These are phyloP conservation scores for Pholiota microspora DNA, from an alignment of 768 basidiomycete species.

Conservation along the genomic window DNA sequence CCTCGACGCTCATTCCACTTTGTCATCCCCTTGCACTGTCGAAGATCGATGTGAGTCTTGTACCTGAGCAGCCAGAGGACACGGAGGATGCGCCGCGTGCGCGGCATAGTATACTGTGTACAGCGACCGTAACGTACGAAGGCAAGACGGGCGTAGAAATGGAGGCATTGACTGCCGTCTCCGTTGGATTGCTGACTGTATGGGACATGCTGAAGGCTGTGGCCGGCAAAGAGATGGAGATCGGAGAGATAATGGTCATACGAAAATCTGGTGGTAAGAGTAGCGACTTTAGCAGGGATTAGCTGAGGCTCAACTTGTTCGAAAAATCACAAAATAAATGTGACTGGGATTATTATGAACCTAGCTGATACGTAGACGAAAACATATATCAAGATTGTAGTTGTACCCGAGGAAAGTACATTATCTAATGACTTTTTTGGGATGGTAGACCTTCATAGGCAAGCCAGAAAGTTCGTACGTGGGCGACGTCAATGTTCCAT, in stretches of 20 bases:
- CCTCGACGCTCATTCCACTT: constrained; percentile 79
- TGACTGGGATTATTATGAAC: no score
- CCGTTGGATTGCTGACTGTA: constrained; percentile 73
- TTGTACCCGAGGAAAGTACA: no score
- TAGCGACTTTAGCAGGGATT: constrained; percentile 53
- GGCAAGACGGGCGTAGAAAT: constrained; percentile 90
- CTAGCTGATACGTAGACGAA: no score
- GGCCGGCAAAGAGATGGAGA: constrained; percentile 84
- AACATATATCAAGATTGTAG: no score
- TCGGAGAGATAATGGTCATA: constrained; percentile 63
- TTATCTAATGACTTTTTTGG: no score
- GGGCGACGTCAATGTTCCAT: no score
- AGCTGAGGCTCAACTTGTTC: background rate
- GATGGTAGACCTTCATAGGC: no score
- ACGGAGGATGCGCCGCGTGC: constrained; percentile 5
- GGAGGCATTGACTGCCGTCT: constrained; percentile 89
- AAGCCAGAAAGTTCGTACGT: no score
- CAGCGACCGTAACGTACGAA: constrained; percentile 69
- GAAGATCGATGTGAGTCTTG: constrained; percentile 63
- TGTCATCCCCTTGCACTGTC: constrained; percentile 83
- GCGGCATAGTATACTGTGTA: constrained; percentile 55
- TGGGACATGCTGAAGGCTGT: constrained; percentile 96
- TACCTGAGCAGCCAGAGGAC: constrained; percentile 33
- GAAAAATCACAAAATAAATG: no score
- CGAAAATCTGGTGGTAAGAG: constrained; percentile 74